A percentile compares a stretch with the other conserved stretches of the same genome.
phyloP scores from a whole-genome alignment of 2,329 filamentous ascomycete genomes.

The Phaeosphaeria sp. region DNA sequence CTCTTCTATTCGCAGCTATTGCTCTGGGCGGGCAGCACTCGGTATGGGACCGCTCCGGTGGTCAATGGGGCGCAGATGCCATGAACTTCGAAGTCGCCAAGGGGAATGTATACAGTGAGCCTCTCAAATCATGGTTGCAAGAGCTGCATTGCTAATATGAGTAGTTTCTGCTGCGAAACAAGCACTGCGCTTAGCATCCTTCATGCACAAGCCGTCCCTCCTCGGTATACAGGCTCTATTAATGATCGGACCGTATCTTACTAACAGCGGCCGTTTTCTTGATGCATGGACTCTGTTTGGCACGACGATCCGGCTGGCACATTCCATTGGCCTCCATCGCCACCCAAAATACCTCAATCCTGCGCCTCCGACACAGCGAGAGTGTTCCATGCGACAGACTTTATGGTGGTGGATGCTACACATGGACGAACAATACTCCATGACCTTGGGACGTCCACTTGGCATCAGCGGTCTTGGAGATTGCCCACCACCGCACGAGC shows the following conservation, averaged over 20 bases:
- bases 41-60: conserved; percentile 51
- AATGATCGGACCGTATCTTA: conserved; percentile 58
- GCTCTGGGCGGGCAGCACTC: conserved; percentile 57
- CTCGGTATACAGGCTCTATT: conserved; percentile 55
- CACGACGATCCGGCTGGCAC: conserved; percentile 56
- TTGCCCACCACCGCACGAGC: conserved; percentile 54
- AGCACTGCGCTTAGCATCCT: conserved; percentile 56
- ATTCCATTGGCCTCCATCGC: conserved; percentile 58
- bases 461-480: conserved; percentile 59
- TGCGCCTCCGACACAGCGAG: conserved; percentile 47
- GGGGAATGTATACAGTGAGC: conserved; percentile 57
- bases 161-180: conserved; percentile 59
- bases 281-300: conserved; percentile 60
- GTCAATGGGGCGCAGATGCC: conserved; percentile 47
- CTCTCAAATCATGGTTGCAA: background rate
- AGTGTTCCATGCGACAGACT: conserved; percentile 52
- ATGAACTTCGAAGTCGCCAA: conserved; percentile 46
- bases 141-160: conserved; percentile 2
- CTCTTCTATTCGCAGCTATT: conserved; percentile 56
- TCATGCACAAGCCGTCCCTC: conserved; percentile 57
- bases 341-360: conserved; percentile 56
- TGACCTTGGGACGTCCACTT: conserved; percentile 57
- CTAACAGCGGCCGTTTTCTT: conserved; percentile 57
- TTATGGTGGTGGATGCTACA: conserved; percentile 63
- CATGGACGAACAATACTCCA: conserved; percentile 60